Base-by-base conservation (phyloP, 1,284 basidiomycete species). In the Sanguinoderma infundibulare region DNA sequence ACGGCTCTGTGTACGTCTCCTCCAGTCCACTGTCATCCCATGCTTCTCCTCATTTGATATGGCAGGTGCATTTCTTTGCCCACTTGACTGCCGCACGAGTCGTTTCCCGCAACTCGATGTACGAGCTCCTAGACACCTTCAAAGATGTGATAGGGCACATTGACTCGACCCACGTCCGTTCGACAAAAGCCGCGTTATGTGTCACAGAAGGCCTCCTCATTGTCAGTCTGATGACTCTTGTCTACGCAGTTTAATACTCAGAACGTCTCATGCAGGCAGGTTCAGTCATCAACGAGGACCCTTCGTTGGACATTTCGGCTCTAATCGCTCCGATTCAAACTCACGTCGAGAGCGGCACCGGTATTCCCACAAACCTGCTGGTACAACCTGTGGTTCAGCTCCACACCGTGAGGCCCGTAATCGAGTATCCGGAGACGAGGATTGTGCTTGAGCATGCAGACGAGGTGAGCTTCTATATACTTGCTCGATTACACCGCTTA, bases 141-240 rank as follows among this genome's bases (percentile, higher is more conserved):
- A 87, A 90, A 3, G 83, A 89, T 0, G 95, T 97, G 2, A 78
- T 98, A 28, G 92, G 95, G 67, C 95, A 97, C 73, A 94, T 96
- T 65, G 93, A 92, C 50, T 94, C 95, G 1, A 94, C 94, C 5
- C 89, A 94, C 64, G 89, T 89, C 34, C 85, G 96, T 20, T 94
- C 92, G 0, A 92, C 95, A 73, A 85, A 89, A 51, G 94, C 94
- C 0, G 91, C 92, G 1, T 77, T 95, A 22, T 95, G 93, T 74
- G 94, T 95, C 20, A 91, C 88, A 7, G 95, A 98, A 73, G 94
- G 93, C 9, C 79, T 98, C 4, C 86, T 96, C 74, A 88, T 94
- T 63, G 93, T 91, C 67, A 65, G 85, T 75, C 17, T 30, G 51
- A n/a, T 46, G 14, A 32, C 9, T n/a, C 12, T 17, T 1, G 15